Evolutionary conservation across 495 filamentous ascomycete genomes (phyloP).

Genomic region (Penicillium verhagenii): DNA sequence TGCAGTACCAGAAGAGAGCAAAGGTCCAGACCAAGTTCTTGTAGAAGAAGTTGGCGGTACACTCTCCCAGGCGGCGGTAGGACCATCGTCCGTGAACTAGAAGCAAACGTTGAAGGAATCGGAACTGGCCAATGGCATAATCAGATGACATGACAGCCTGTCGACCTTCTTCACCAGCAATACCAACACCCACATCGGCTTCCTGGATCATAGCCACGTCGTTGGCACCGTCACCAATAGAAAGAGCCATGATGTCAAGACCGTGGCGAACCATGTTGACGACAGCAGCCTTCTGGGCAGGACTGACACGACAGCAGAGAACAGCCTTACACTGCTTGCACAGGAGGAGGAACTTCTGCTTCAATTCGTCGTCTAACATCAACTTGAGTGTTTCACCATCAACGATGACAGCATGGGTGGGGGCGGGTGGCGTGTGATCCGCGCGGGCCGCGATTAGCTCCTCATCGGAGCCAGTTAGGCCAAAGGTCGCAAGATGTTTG

Average conservation of each 20-base stretch:
- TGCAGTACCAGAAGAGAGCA: slow-evolving; percentile 96
- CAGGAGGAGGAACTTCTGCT: slow-evolving; percentile 88
- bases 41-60: slow-evolving; percentile 99
- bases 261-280: slow-evolving; percentile 93
- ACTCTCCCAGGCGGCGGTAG: slow-evolving; percentile 88
- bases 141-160: slow-evolving; percentile 99
- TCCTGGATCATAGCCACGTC: slow-evolving; percentile 99
- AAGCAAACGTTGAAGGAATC: slow-evolving; percentile 85
- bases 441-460: slow-evolving; percentile 76
- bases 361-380: slow-evolving; percentile 76
- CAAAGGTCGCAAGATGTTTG: slow-evolving; percentile 67
- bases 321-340: slow-evolving; percentile 98
- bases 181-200: slow-evolving; percentile 96
- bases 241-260: slow-evolving; percentile 94
- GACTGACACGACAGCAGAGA: slow-evolving; percentile 96
- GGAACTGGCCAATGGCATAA: slow-evolving; percentile 97
- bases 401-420: slow-evolving; percentile 95
- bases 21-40: slow-evolving; percentile 99
- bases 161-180: slow-evolving; percentile 94
- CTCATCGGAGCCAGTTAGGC: slow-evolving; percentile 81
- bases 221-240: slow-evolving; percentile 96
- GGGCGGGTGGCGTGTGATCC: slow-evolving; percentile 78
- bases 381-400: slow-evolving; percentile 93
- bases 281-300: slow-evolving; percentile 96
- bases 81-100: slow-evolving; percentile 97